Evolutionary conservation across 176 grass and related monocot genomes (phyloP).

Genomic region (Carex cristatella): DNA sequence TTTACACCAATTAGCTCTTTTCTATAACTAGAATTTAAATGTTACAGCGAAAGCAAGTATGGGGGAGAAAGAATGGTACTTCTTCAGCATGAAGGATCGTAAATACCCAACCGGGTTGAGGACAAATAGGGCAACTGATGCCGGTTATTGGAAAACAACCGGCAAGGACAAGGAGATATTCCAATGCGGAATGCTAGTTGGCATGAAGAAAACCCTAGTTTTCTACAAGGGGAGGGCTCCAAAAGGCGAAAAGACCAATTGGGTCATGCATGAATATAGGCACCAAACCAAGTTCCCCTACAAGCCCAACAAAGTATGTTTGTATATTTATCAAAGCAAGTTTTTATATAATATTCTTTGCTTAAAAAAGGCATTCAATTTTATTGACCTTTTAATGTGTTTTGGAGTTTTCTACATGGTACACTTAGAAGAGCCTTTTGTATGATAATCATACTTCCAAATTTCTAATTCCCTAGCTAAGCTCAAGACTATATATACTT

Average conservation of each 20-base stretch:
- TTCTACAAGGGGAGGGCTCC: conserved; percentile 74
- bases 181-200: conserved; percentile 46
- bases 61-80: conserved; percentile 87
- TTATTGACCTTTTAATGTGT: background rate
- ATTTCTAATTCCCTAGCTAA: background rate
- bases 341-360: background rate
- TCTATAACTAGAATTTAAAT: background rate
- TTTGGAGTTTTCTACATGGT: background rate
- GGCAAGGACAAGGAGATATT: conserved; percentile 88
- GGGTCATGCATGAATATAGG: conserved; percentile 88
- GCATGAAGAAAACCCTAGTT: conserved; percentile 87
- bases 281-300: conserved; percentile 72
- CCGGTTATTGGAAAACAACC: conserved; percentile 80
- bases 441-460: no score
- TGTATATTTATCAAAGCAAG: background rate
- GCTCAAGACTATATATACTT: no score
- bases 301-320: conserved; percentile 58
- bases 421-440: background rate
- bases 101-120: conserved; percentile 73
- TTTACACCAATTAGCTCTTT: background rate
- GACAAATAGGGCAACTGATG: conserved; percentile 71
- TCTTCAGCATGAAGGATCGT: conserved; percentile 75
- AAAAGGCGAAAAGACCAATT: conserved; percentile 75
- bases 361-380: background rate
- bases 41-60: conserved; percentile 70